These are phyloP conservation scores for Akebia trifoliata DNA, from an alignment of 164 flowering plant species.

Conservation along the genomic window DNA sequence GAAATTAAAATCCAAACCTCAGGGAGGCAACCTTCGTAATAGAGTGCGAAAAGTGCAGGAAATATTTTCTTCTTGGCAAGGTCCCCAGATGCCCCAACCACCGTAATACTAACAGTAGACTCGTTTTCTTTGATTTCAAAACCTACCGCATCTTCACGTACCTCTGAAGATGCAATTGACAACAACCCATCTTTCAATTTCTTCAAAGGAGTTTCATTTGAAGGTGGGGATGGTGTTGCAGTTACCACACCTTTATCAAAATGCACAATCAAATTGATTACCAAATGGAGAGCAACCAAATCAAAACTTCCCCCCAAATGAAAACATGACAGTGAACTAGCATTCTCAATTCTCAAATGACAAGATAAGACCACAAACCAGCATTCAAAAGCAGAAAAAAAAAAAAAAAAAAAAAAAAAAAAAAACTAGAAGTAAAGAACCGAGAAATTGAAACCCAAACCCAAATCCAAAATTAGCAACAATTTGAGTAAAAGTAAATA, in stretches of 20 bases:
- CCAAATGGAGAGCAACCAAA: not conserved
- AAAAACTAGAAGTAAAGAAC: not conserved
- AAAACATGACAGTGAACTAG: not conserved
- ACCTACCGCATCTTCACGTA: slow-evolving; percentile 17
- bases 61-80: slow-evolving; percentile 91
- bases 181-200: slow-evolving; percentile 30
- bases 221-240: slow-evolving; percentile 24
- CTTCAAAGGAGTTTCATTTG: slow-evolving; percentile 30
- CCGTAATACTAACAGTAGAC: slow-evolving; percentile 63
- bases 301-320: not conserved
- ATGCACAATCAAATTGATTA: slow-evolving; percentile 2
- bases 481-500: not conserved
- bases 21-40: slow-evolving; percentile 68
- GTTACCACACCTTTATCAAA: slow-evolving; percentile 40
- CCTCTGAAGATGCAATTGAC: slow-evolving; percentile 20
- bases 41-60: slow-evolving; percentile 88
- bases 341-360: not conserved
- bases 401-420: not conserved
- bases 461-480: not conserved
- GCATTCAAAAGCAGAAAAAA: not conserved
- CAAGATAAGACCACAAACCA: not conserved
- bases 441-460: not conserved
- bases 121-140: slow-evolving; percentile 28
- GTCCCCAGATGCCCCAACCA: slow-evolving; percentile 90
- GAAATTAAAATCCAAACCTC: slow-evolving; percentile 33